Conservation (phyloP, 306 rosid genomes). For the Lithocarpus polystachyus region DNA sequence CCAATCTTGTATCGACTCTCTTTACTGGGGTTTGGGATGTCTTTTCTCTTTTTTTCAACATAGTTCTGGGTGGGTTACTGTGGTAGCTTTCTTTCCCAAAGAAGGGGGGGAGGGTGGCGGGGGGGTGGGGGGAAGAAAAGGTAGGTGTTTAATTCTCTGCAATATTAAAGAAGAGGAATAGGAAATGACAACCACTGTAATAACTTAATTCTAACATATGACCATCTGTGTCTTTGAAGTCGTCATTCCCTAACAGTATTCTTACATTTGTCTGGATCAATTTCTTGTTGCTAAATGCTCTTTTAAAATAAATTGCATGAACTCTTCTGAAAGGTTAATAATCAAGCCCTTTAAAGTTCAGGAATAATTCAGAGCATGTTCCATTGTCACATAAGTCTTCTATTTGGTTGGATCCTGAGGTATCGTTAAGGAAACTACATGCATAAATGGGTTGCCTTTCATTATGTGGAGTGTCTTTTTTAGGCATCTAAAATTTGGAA, state of each 20-base stretch:
- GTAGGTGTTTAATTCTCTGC: not conserved
- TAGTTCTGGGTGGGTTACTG: too few species aligned
- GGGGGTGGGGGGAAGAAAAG: not conserved
- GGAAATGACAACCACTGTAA: not conserved
- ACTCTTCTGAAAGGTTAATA: not conserved
- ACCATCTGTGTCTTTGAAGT: not conserved
- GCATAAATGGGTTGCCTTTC: not conserved
- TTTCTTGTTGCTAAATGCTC: not conserved
- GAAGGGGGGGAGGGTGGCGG: not conserved
- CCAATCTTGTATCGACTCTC: too few species aligned
- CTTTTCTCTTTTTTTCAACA: too few species aligned
- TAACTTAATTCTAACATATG: not conserved
- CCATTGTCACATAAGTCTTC: not conserved
- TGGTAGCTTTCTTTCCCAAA: not conserved
- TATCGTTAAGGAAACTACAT: not conserved
- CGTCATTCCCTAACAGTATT: not conserved
- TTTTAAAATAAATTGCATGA: not conserved
- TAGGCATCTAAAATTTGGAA: not conserved
- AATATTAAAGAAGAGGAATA: not conserved
- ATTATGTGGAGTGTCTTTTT: not conserved
- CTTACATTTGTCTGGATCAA: not conserved
- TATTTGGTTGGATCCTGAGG: not conserved
- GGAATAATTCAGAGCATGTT: not conserved
- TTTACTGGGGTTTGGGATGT: not conserved
- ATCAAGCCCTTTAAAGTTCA: not conserved